phyloP scores from a whole-genome alignment of 2,329 filamentous ascomycete species.

The Fusarium mexicanum region DNA sequence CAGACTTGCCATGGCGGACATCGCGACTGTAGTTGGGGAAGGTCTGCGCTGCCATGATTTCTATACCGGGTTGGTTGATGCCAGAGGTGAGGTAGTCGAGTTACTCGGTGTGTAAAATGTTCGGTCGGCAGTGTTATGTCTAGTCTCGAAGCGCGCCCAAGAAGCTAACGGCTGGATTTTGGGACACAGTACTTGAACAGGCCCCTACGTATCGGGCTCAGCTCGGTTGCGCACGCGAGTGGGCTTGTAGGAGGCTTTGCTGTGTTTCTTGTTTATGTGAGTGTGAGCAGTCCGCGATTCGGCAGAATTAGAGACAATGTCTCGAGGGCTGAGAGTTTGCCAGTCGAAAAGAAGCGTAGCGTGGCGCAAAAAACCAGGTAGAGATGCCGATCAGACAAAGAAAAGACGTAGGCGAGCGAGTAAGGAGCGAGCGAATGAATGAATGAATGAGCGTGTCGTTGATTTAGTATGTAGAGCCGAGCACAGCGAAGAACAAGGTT shows the following conservation, averaged over 20 bases:
- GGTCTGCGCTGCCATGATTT: slow-evolving; percentile 47
- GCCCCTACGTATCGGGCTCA: slow-evolving; percentile 12
- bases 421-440: slow-evolving; percentile 24
- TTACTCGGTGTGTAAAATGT: not conserved
- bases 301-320: slow-evolving; percentile 28
- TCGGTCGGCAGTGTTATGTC: slow-evolving; percentile 1
- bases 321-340: slow-evolving; percentile 19
- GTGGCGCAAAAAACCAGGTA: slow-evolving; percentile 35
- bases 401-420: slow-evolving; percentile 17
- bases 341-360: slow-evolving; percentile 27
- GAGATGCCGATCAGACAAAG: slow-evolving; percentile 31
- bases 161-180: slow-evolving; percentile 7
- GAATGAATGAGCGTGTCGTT: slow-evolving; percentile 16
- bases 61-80: not conserved
- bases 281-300: slow-evolving; percentile 25
- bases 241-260: slow-evolving; percentile 14
- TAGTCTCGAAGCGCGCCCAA: slow-evolving; percentile 12
- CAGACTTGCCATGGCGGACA: slow-evolving; percentile 42
- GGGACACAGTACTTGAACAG: slow-evolving; percentile 23
- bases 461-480: slow-evolving; percentile 1
- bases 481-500: slow-evolving; percentile 12
- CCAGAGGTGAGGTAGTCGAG: not conserved
- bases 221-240: slow-evolving; percentile 27
- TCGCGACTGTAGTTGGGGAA: slow-evolving; percentile 41
- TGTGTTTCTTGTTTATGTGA: slow-evolving; percentile 22